These are phyloP conservation scores for Aureobasidium sp. DNA, from an alignment of 2,329 filamentous ascomycete genomes.

Conservation along the genomic window DNA sequence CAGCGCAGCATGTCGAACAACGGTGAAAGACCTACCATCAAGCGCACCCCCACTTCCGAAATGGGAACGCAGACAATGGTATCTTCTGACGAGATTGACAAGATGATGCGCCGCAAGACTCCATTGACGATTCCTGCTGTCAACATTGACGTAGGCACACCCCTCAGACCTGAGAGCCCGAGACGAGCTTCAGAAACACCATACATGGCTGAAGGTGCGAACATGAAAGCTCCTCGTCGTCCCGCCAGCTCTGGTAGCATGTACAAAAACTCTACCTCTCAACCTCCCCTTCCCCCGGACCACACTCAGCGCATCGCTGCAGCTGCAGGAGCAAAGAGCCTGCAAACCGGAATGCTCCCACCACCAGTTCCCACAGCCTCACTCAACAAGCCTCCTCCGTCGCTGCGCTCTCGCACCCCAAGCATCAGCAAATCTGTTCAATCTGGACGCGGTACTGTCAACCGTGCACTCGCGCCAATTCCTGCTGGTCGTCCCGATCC, in stretches of 20 bases:
- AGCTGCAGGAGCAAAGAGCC: constrained; percentile 49
- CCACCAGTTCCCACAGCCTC: constrained; percentile 68
- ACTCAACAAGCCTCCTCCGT: constrained; percentile 20
- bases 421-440: constrained; percentile 19
- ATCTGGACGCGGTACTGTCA: not conserved
- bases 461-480: constrained; percentile 2
- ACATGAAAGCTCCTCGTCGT: constrained; percentile 38
- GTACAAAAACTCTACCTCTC: constrained; percentile 37
- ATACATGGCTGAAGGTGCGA: constrained; percentile 3
- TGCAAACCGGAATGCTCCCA: constrained; percentile 62
- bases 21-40: not conserved
- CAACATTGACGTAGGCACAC: constrained; percentile 8
- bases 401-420: constrained; percentile 28
- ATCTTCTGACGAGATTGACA: constrained; percentile 74
- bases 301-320: constrained; percentile 80
- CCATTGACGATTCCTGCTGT: constrained; percentile 24
- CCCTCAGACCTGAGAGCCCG: constrained; percentile 16
- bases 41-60: constrained; percentile 38
- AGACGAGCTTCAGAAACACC: constrained; percentile 16
- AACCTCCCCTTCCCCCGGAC: constrained; percentile 71
- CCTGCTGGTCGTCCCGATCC: constrained; percentile 35
- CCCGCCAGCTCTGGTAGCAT: constrained; percentile 68
- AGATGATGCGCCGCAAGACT: constrained; percentile 54
- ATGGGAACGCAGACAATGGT: constrained; percentile 75
- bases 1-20: constrained; percentile 7